Percentiles rank a stretch among this genome's conserved stretches.
These are phyloP conservation scores for Fusarium sp. DNA, from an alignment of 2,329 filamentous ascomycete species.

Conservation along the genomic window DNA sequence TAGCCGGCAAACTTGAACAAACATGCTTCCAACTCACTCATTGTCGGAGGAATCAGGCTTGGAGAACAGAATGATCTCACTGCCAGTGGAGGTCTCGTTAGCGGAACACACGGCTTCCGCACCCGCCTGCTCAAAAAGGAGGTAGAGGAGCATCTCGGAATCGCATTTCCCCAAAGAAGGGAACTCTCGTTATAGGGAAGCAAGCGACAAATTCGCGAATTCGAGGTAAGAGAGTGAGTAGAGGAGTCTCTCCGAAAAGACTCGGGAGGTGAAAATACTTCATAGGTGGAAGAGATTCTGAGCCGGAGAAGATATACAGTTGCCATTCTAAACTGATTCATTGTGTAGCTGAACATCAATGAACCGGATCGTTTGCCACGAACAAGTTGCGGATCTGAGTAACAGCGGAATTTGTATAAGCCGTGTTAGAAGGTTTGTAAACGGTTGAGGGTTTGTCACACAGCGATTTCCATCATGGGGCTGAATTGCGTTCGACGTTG, in stretches of 20 bases:
- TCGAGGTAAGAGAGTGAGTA: not conserved
- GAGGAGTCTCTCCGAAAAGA: not conserved
- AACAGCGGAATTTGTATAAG: not conserved
- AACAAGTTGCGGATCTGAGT: not conserved
- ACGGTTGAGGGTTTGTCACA: not conserved
- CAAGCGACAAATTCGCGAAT: no score
- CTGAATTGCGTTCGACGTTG: not conserved
- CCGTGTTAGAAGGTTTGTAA: not conserved
- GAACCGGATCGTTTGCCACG: not conserved
- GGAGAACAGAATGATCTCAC: not conserved
- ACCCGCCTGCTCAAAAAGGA: not conserved
- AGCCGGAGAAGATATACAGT: slow-evolving; percentile 4
- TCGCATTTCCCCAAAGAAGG: not conserved
- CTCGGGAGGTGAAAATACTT: not conserved
- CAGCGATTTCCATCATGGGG: not conserved
- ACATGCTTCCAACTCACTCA: not conserved
- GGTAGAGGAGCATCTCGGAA: slow-evolving; percentile 6
- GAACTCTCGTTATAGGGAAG: no score
- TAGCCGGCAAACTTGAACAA: not conserved
- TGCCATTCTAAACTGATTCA: slow-evolving; percentile 28
- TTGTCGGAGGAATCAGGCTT: not conserved
- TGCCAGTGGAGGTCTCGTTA: not conserved
- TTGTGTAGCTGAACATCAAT: not conserved
- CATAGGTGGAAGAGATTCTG: not conserved
- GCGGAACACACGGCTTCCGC: not conserved